A percentile compares a stretch with the other conserved stretches of the same genome.
Conservation (phyloP, 1,284 basidiomycete species). For the Leccinum griseonigrum region DNA sequence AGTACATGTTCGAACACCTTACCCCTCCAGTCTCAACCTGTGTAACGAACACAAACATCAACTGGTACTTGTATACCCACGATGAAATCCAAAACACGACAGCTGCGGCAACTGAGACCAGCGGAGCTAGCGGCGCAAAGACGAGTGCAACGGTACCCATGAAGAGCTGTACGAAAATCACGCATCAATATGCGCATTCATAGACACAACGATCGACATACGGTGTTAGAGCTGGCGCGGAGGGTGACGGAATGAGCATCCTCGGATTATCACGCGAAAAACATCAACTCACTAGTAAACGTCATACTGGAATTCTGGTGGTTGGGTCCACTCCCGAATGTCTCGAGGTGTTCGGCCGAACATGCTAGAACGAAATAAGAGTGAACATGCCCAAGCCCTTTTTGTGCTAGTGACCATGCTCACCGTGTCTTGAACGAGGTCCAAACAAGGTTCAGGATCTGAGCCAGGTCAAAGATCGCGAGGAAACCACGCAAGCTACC, state of each 20-base stretch:
- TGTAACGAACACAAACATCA: constrained; percentile 90
- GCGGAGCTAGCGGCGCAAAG: constrained; percentile 89
- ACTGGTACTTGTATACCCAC: constrained; percentile 87
- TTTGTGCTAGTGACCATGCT: constrained; percentile 14
- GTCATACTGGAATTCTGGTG: constrained; percentile 89
- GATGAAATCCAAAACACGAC: constrained; percentile 83
- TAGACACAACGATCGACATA: constrained; percentile 32
- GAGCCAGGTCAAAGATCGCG: constrained; percentile 92
- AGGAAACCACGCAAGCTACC: constrained; percentile 87
- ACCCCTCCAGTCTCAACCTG: constrained; percentile 90
- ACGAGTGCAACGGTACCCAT: constrained; percentile 85
- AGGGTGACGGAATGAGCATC: constrained; percentile 8
- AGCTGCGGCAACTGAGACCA: constrained; percentile 76
- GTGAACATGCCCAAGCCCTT: neutral
- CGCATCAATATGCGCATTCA: constrained; percentile 13
- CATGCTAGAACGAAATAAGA: constrained; percentile 44
- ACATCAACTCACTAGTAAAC: constrained; percentile 73
- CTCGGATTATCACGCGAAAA: neutral
- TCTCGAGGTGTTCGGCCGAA: constrained; percentile 97
- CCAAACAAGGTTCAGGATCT: constrained; percentile 87
- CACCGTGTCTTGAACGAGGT: constrained; percentile 81
- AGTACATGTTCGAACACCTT: constrained; percentile 28
- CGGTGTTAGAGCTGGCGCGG: constrained; percentile 57
- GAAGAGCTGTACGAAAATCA: constrained; percentile 57
- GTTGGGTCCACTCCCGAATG: constrained; percentile 95